Evolutionary conservation across 1,139 yeast genomes (phyloP), one percentile per base, ranked within the genome.

Genomic region (Candida tetrigidarum): DNA sequence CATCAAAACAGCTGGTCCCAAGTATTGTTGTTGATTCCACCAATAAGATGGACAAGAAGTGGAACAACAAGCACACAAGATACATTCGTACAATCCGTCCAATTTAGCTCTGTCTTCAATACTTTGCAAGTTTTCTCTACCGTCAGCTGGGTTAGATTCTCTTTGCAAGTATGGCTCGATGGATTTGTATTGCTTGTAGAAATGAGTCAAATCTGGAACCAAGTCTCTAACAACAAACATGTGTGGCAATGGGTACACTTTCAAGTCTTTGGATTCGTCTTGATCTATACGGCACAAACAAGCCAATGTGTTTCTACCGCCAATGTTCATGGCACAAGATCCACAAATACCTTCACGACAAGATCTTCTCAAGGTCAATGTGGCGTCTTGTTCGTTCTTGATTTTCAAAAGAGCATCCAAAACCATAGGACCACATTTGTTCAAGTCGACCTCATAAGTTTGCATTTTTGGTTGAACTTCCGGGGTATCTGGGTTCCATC

Each of bases 291-390:
- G 86, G 76, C 97, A 91, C 59, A 95, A 77, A 74, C 99, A 93
- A 35, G 99, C 99, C 62, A 93, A 79, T 27, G 99, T 93, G 79
- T 93, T 93, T 66, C 87, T 80, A 57, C 99, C 99, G 54, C 96
- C 96, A 68, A 93, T 93, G 78, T 93, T 93, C 99, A 93, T 93
- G 59, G 99, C 99, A 78, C 99, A 93, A 4, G 98, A 93, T 41
- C 99, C 99, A 76, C 99, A 93, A 58, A 93, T 95, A 61, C 99
- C 99, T 74, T 93, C 99, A 78, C 99, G 92, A 76, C 99, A 93
- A 42, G 98, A 91, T 73, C 99, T 86, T 78, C 99, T 86, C 72
- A 93, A 87, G 3, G 99, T 93, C 64, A 93, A 81, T 26, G 98
- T 88, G 34, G 98, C 72, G 67, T 93, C 99, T 67, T 90, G 96